Evolutionary conservation across 768 basidiomycete species (phyloP).

Genomic region (Trametes maxima): DNA sequence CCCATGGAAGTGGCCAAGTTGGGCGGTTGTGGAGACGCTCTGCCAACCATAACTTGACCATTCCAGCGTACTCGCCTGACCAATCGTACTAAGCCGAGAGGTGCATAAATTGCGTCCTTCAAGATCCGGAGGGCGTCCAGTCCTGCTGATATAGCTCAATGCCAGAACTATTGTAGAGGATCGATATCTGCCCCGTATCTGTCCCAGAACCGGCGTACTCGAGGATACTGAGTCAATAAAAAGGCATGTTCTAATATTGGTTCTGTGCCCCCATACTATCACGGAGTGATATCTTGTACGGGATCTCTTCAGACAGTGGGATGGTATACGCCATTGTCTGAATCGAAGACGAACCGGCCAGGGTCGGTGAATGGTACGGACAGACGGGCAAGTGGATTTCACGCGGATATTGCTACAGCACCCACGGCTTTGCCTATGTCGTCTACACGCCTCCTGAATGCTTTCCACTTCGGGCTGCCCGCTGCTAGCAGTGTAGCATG

Average conservation of each 20-base stretch:
- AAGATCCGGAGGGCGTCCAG: no score
- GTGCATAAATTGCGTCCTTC: no score
- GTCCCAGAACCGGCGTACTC: constrained; percentile 75
- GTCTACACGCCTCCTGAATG: constrained; percentile 71
- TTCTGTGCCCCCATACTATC: constrained; percentile 34
- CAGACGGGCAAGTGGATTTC: not conserved
- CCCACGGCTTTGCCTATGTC: constrained; percentile 68
- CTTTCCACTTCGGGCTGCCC: constrained; percentile 68
- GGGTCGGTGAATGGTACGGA: not conserved
- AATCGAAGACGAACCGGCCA: constrained; percentile 23
- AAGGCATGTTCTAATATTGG: constrained; percentile 66
- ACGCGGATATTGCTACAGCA: constrained; percentile 31
- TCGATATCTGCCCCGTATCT: constrained; percentile 88
- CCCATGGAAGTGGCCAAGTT: no score
- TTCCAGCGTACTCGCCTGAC: no score
- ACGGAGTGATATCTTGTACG: constrained; percentile 13
- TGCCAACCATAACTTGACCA: no score
- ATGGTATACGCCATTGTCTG: constrained; percentile 21
- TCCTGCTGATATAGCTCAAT: no score
- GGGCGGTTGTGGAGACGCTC: no score
- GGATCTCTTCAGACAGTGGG: constrained; percentile 22
- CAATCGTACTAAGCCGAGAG: no score
- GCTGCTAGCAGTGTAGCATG: constrained; percentile 57
- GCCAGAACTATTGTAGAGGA: no score
- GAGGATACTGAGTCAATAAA: constrained; percentile 79